Base-by-base conservation (phyloP, 2,329 filamentous ascomycete species). In the Aspergillus aculeatus region DNA sequence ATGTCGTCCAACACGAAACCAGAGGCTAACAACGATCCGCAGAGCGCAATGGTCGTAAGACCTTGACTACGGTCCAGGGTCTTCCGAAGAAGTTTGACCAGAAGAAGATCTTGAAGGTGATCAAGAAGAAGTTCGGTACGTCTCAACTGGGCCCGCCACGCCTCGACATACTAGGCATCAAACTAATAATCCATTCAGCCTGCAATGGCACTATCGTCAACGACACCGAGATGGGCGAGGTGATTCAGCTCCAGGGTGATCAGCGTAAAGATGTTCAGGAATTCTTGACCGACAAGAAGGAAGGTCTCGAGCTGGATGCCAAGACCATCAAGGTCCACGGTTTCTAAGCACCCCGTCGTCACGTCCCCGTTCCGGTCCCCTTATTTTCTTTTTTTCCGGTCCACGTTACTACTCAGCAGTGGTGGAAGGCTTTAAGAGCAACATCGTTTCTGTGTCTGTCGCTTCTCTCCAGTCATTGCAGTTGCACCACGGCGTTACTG, bases 21-120 rank as follows among this genome's bases (percentile, higher is more conserved):
- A 50, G 58, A 62, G 53, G 51, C 66, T 70, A 66, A 74, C 65
- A 63, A 63, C 47, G 60, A 50, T 35, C 62, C 5, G 70, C 79
- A 98, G 94, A 99, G 84, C 95, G 95, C 84, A 99, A 99, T 98
- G 95, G 95, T 88, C 95, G 95, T 82, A 99, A 99, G 88, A 98
- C 95, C 84, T 86, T 99, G 90, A 99, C 95, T 74, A 99, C 95
- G 74, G 93, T 99, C 75, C 94, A 98, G 87, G 95, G 95, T 82
- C 89, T 99, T 75, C 94, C 95, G 67, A 95, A 95, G 85, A 97
- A 98, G 79, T 98, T 97, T 77, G 94, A 97, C 83, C 92, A 95
- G 82, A 98, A 97, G 88, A 97, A 97, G 84, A 97, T 99, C 79
- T 89, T 99, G 75, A 97, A 97, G 85, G 93, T 96, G 81, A 96